Conservation (phyloP, 169 alveolate genomes). For the Plasmodium billcollinsi region DNA sequence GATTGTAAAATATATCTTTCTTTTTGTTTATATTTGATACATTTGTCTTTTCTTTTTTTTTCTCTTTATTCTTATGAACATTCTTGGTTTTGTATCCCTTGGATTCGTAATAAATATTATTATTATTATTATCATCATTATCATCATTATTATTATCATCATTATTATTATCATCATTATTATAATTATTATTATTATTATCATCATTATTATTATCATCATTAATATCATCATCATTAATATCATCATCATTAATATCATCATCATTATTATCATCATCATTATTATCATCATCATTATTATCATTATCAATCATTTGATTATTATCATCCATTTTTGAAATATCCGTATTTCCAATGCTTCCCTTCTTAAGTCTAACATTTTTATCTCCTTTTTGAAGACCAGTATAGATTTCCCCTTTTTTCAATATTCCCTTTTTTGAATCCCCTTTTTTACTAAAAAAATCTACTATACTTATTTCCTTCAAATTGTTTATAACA, state of each 20-base stretch:
- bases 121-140: too few species aligned
- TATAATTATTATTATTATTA: too few species aligned
- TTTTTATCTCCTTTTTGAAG: background rate
- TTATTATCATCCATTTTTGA: background rate
- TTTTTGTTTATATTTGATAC: slow-evolving; percentile 4
- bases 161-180: too few species aligned
- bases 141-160: too few species aligned
- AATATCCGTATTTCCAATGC: background rate
- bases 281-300: too few species aligned
- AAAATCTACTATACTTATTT: slow-evolving; percentile 20
- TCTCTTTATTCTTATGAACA: background rate
- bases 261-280: too few species aligned
- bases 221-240: too few species aligned
- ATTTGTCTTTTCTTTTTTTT: background rate
- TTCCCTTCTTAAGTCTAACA: background rate
- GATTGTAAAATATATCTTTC: slow-evolving; percentile 63
- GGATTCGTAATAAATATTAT: too few species aligned
- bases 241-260: too few species aligned
- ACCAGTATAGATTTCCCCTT: background rate
- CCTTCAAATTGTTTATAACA: slow-evolving; percentile 7
- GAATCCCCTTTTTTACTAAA: slow-evolving; percentile 12
- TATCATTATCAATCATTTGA: too few species aligned
- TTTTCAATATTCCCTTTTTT: background rate
- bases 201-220: too few species aligned
- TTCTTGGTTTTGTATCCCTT: too few species aligned